Conservation (phyloP, 1,139 yeast genomes). For the Magnusiomyces magnusii region DNA sequence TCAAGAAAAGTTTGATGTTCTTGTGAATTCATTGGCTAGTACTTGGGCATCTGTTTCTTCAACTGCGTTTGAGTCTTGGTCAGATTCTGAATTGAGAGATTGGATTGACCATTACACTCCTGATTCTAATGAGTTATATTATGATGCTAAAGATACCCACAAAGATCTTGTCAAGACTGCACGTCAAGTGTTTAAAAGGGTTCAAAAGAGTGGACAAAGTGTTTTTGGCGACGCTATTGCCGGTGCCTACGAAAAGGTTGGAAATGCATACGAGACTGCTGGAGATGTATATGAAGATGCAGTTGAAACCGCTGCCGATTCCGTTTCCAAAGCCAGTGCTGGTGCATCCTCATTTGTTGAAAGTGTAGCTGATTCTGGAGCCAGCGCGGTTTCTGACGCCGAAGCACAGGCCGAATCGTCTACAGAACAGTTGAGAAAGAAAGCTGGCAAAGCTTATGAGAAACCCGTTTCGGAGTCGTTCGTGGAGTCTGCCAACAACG, state of each 20-base stretch:
- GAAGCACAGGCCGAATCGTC: not conserved
- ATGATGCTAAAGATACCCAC: not conserved
- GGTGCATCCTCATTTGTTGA: too few relatives aligned
- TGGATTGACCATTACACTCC: not conserved
- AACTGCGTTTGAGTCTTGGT: slow-evolving; percentile 4
- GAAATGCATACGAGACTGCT: too few relatives aligned
- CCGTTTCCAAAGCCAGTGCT: not conserved
- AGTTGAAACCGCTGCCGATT: too few relatives aligned
- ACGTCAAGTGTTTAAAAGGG: not conserved
- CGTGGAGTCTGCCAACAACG: not conserved
- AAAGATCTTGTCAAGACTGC: slow-evolving; percentile 1
- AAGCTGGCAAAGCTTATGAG: not conserved
- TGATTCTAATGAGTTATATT: not conserved
- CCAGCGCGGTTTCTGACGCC: not conserved
- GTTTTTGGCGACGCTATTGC: not conserved
- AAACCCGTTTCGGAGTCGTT: not conserved
- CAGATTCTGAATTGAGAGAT: slow-evolving; percentile 1
- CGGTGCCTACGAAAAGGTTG: not conserved
- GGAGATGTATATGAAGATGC: too few relatives aligned
- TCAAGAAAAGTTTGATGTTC: not conserved
- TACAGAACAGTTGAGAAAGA: not conserved
- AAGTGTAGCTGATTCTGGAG: not conserved
- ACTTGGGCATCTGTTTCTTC: not conserved
- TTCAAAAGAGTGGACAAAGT: not conserved
- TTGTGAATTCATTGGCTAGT: not conserved